Evolutionary conservation across 441 rosid genomes (phyloP), one percentile per base, ranked within the genome.

Genomic region (Croton setiger): DNA sequence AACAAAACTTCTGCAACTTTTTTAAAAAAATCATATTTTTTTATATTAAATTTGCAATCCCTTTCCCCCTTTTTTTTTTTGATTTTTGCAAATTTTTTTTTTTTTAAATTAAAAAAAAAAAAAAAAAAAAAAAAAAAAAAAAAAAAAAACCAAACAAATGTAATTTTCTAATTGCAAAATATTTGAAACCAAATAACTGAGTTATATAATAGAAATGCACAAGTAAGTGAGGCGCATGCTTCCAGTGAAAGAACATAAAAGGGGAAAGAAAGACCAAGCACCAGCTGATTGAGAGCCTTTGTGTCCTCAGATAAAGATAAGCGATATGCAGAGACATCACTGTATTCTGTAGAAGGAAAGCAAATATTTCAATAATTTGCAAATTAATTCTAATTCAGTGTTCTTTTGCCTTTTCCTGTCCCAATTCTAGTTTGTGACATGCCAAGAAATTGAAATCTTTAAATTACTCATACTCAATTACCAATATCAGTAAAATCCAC

Each of bases 231-330:
- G 47, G 51, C 60, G 2, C 18, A 37, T 49, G 36, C 31, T 18
- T 56, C n/a, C 47, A 66, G 53, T 76, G 52, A 63, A 52, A 52
- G 36, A 23, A 35, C 37, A 73, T 2, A 51, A 62, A 47, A 33
- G 48, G 69, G 47, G 62, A 73, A 59, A 67, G 23, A 51, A 72
- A 57, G 54, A 45, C 55, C 66, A 74, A 69, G 79, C 85, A 92
- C 99, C 91, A 92, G 82, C 86, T 93, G 99, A 82, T 88, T 92
- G 64, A 93, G 91, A 83, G 99, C 99, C 77, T 93, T 96, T 45
- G 97, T 96, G 80, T 96, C 99, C 84, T 96, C 99, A 18, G 98
- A 91, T 55, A 96, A 83, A 72, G 99, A 93, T 74, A 93, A 74
- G 45, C 98, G 88, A 59, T 89, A 96, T 1, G 99, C 98, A 33